Evolutionary conservation across 805 yeast species (phyloP).

Genomic region (Isabelozyma rhagii): DNA sequence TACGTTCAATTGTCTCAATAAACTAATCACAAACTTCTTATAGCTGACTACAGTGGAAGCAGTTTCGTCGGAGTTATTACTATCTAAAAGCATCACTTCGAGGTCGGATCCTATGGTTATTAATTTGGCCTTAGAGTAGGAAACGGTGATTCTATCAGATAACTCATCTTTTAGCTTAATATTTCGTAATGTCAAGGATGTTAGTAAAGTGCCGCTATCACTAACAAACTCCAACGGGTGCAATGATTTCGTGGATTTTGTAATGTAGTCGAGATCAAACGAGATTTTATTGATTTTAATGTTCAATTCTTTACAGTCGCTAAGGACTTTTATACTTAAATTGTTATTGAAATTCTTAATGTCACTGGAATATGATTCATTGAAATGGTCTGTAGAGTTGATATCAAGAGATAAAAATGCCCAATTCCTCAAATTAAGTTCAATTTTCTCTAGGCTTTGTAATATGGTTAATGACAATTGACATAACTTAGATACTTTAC

Average conservation of each 20-base stretch:
- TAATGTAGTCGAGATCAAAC: slow-evolving; percentile 45
- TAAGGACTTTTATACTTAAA: slow-evolving; percentile 52
- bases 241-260: slow-evolving; percentile 37
- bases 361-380: slow-evolving; percentile 10
- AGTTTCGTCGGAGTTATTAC: slow-evolving; percentile 19
- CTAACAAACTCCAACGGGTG: slow-evolving; percentile 47
- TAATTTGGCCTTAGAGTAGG: slow-evolving; percentile 64
- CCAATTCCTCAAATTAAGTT: slow-evolving; percentile 49
- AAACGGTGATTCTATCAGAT: slow-evolving; percentile 51
- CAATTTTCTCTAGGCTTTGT: slow-evolving; percentile 49
- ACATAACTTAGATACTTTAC: slow-evolving; percentile 46
- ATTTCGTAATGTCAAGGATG: slow-evolving; percentile 42
- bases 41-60: slow-evolving; percentile 40
- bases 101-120: slow-evolving; percentile 64
- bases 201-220: slow-evolving; percentile 50
- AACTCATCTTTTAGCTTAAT: slow-evolving; percentile 50
- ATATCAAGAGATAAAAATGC: slow-evolving; percentile 52
- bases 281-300: slow-evolving; percentile 38
- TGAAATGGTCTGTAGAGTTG: slow-evolving; percentile 41
- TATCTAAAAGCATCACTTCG: slow-evolving; percentile 44
- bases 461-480: slow-evolving; percentile 44
- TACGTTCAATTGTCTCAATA: slow-evolving; percentile 55
- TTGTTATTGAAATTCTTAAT: slow-evolving; percentile 45
- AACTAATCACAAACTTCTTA: slow-evolving; percentile 55
- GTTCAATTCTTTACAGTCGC: slow-evolving; percentile 48